Conservation (phyloP, 1,284 basidiomycete species). For the Thecaphora frezii region DNA sequence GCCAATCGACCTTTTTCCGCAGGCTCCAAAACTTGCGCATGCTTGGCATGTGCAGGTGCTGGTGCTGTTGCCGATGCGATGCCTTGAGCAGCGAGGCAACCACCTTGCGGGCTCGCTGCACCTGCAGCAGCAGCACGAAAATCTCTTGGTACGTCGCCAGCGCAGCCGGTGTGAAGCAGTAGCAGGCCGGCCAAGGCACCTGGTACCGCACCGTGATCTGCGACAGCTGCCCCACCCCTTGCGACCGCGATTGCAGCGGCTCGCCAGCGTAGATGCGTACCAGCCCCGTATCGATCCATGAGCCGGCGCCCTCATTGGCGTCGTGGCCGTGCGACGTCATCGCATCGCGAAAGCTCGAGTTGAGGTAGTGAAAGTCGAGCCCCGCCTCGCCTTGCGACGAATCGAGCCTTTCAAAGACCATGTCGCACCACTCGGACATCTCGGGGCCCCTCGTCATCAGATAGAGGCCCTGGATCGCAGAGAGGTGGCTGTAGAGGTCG, state of each 20-base stretch:
- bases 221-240: conserved; percentile 15
- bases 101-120: conserved; percentile 21
- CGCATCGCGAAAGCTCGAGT: conserved; percentile 21
- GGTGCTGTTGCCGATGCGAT: conserved; percentile 19
- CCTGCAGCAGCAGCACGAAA: conserved; percentile 26
- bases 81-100: conserved; percentile 18
- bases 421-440: conserved; percentile 23
- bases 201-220: conserved; percentile 27
- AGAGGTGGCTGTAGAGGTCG: conserved; percentile 19
- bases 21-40: conserved; percentile 32
- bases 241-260: conserved; percentile 11
- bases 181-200: conserved; percentile 31
- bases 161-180: conserved; percentile 14
- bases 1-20: conserved; percentile 26
- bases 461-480: conserved; percentile 24
- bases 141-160: conserved; percentile 24
- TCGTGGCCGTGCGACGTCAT: conserved; percentile 9
- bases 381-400: conserved; percentile 11
- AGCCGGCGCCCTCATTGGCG: neutral
- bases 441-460: conserved; percentile 35
- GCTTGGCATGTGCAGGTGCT: conserved; percentile 12
- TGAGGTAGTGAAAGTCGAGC: conserved; percentile 14
- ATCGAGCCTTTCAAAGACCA: conserved; percentile 24
- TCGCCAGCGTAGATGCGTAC: conserved; percentile 14
- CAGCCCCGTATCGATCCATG: conserved; percentile 31